Conservation (phyloP, 768 basidiomycete species). For the Cystofilobasidium macerans region DNA sequence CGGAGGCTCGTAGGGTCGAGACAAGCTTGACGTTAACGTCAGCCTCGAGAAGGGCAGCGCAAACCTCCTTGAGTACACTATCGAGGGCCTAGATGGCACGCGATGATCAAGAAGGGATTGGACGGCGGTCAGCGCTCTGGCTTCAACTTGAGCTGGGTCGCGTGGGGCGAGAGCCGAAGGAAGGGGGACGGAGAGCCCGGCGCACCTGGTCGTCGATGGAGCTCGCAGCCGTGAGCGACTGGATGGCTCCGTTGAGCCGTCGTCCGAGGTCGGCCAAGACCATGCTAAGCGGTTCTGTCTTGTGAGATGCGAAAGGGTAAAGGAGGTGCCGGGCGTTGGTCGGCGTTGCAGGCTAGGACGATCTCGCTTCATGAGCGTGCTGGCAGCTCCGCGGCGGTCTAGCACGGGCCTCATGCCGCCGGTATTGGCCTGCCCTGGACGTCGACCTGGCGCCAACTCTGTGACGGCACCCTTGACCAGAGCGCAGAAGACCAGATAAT, state of each 20-base stretch:
- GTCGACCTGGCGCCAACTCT: too few species aligned
- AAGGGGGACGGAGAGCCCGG: not conserved
- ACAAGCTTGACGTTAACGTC: slow-evolving; percentile 99
- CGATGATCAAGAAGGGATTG: too few species aligned
- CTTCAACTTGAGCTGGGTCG: not conserved
- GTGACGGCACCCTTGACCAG: too few species aligned
- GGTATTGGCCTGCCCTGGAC: too few species aligned
- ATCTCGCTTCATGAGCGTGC: too few species aligned
- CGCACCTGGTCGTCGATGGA: slow-evolving; percentile 83
- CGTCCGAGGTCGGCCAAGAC: slow-evolving; percentile 91
- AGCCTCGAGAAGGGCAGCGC: slow-evolving; percentile 81
- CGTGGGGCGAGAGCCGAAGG: not conserved
- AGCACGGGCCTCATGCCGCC: too few species aligned
- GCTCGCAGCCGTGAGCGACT: slow-evolving; percentile 71
- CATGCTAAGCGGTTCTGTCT: slow-evolving; percentile 46
- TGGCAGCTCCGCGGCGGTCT: too few species aligned
- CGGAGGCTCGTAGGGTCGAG: slow-evolving; percentile 69
- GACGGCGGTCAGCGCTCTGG: too few species aligned
- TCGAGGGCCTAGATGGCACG: slow-evolving; percentile 67
- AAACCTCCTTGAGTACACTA: slow-evolving; percentile 85
- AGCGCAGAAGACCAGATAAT: too few species aligned
- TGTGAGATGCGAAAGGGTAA: too few species aligned
- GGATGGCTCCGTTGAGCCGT: slow-evolving; percentile 84
- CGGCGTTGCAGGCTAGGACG: too few species aligned
- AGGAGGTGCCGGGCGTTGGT: too few species aligned